Evolutionary conservation across 345 rosid species (phyloP).

Genomic region (Toxicodendron radicans): DNA sequence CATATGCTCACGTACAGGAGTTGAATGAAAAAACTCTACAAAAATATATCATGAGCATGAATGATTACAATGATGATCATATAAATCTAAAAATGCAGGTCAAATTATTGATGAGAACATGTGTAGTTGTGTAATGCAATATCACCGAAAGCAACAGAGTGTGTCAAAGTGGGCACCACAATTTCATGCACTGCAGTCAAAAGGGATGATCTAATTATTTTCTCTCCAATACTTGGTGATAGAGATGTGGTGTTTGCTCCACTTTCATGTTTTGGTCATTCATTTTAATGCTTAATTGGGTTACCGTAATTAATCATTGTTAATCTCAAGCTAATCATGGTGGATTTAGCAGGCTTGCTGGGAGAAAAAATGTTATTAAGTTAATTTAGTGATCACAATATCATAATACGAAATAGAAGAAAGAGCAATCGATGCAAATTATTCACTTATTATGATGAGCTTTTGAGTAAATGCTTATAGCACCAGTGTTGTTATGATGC

Average conservation of each 20-base stretch:
- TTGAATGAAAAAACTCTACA: not conserved
- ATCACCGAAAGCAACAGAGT: slow-evolving; percentile 35
- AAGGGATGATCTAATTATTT: not conserved
- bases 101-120: slow-evolving; percentile 10
- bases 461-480: not conserved
- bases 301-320: not conserved
- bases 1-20: not conserved
- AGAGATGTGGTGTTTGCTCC: not conserved
- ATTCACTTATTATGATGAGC: not conserved
- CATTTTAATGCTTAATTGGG: not conserved
- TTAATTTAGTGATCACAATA: too few relatives aligned
- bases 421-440: not conserved
- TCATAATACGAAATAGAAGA: too few relatives aligned
- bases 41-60: not conserved
- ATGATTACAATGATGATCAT: not conserved
- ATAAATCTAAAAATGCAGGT: not conserved
- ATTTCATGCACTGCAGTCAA: slow-evolving; percentile 11
- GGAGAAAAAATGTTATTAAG: not conserved
- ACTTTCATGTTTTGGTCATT: not conserved
- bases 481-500: not conserved
- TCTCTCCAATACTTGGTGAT: slow-evolving; percentile 5
- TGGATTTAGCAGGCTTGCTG: slow-evolving; percentile 9
- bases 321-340: slow-evolving; percentile 17
- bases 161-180: slow-evolving; percentile 24
- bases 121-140: not conserved